A percentile compares a stretch with the other conserved stretches of the same genome.
These are phyloP conservation scores for Cryptococcus sp. DNA, from an alignment of 1,284 basidiomycete species.

Conservation along the genomic window DNA sequence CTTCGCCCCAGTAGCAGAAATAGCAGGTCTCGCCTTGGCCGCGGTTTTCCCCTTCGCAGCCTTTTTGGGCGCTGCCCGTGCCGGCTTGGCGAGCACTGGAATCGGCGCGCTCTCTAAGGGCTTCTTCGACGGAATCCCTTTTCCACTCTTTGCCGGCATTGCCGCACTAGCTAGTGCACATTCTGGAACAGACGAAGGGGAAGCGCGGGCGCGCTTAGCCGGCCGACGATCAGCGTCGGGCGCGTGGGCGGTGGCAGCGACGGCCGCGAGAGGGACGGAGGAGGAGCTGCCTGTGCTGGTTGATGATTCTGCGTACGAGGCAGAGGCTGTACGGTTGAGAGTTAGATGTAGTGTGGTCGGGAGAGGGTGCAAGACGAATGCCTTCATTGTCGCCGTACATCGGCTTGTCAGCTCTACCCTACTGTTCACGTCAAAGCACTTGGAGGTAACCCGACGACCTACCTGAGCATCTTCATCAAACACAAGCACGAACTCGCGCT, in stretches of 20 bases:
- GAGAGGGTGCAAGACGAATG: constrained; percentile 33
- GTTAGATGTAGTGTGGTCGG: constrained; percentile 34
- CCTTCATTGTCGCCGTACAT: constrained; percentile 14
- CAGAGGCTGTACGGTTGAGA: constrained; percentile 30
- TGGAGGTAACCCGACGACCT: constrained; percentile 1
- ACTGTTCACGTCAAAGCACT: neutral
- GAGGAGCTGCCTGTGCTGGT: constrained; percentile 4
- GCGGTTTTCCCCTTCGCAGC: constrained; percentile 12
- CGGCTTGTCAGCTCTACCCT: neutral
- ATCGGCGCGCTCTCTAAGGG: constrained; percentile 14
- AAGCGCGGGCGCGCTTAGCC: constrained; percentile 4
- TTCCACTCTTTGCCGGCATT: constrained; percentile 10
- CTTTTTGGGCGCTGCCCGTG: neutral
- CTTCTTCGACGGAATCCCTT: constrained; percentile 17
- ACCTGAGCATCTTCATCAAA: constrained; percentile 35
- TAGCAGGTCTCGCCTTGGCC: constrained; percentile 11
- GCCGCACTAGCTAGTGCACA: neutral
- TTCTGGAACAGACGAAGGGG: neutral
- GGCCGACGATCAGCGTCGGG: constrained; percentile 3
- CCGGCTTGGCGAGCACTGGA: constrained; percentile 1
- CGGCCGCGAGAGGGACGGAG: constrained; percentile 5
- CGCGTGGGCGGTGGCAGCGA: neutral
- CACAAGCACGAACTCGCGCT: constrained; percentile 43
- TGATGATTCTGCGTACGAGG: constrained; percentile 4
- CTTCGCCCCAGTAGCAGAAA: constrained; percentile 13